Evolutionary conservation across 805 yeast species (phyloP).

Genomic region (Ogataea philodendri): DNA sequence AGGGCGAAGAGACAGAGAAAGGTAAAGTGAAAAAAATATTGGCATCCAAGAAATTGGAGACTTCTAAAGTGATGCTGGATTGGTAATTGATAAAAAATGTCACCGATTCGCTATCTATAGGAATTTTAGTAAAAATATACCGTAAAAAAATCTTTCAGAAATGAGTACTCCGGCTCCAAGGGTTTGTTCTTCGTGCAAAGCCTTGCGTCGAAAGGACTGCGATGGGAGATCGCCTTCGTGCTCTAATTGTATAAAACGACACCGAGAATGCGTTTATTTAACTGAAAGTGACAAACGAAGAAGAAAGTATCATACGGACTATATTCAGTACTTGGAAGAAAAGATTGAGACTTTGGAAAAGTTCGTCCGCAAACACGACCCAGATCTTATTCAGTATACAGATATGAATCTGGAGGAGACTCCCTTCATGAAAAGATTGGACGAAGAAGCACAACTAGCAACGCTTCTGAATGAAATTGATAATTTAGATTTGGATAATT

Average conservation of each 20-base stretch:
- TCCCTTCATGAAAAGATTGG: not conserved
- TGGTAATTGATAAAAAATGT: no score
- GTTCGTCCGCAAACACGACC: conserved; percentile 27
- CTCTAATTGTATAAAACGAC: conserved; percentile 20
- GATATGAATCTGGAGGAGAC: not conserved
- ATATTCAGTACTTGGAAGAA: conserved; percentile 30
- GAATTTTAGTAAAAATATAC: not conserved
- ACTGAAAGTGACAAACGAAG: conserved; percentile 31
- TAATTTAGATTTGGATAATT: not conserved
- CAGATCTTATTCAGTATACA: conserved; percentile 5
- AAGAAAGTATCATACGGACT: conserved; percentile 35
- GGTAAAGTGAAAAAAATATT: conserved; percentile 1
- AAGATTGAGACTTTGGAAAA: conserved; percentile 22
- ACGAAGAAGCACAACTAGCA: conserved; percentile 6
- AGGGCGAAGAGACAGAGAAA: conserved; percentile 24
- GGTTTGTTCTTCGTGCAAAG: conserved; percentile 23
- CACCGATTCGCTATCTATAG: no score
- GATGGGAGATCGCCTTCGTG: conserved; percentile 28
- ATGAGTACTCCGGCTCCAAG: conserved; percentile 7
- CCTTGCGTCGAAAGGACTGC: conserved; percentile 20
- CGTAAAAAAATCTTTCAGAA: not conserved
- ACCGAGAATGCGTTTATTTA: conserved; percentile 23
- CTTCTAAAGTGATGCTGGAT: not conserved
- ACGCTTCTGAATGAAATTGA: conserved; percentile 2
- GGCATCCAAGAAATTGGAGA: no score